A percentile compares a stretch with the other conserved stretches of the same genome.
Conservation (phyloP, 108 stramenopile species). For the Discostella stelligeroides region DNA sequence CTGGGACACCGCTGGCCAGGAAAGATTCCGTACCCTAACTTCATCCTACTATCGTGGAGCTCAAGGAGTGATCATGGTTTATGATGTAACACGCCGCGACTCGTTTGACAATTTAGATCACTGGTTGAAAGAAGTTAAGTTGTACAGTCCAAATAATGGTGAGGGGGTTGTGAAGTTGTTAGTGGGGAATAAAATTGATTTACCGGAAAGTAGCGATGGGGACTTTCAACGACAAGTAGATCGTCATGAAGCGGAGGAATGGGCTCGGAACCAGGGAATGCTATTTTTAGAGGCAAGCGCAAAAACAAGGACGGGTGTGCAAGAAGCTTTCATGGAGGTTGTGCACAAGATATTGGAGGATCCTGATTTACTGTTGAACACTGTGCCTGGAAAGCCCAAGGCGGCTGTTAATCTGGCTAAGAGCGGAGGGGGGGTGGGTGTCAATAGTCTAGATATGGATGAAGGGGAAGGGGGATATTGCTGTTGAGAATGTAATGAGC, state of each 20-base stretch:
- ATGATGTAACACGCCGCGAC: slow-evolving; percentile 97
- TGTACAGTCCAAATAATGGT: slow-evolving; percentile 94
- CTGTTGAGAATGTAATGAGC: slow-evolving; percentile 38
- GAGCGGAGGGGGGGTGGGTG: slow-evolving; percentile 25
- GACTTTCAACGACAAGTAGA: slow-evolving; percentile 66
- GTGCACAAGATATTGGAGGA: slow-evolving; percentile 97
- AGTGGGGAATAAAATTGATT: slow-evolving; percentile 97
- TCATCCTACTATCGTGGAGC: slow-evolving; percentile 98
- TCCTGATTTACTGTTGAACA: slow-evolving; percentile 90
- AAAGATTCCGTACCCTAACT: slow-evolving; percentile 98
- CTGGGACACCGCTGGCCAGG: slow-evolving; percentile 99
- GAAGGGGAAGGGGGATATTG: slow-evolving; percentile 50
- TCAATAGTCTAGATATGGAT: slow-evolving; percentile 19
- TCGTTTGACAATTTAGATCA: slow-evolving; percentile 96
- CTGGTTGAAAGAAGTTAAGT: slow-evolving; percentile 98
- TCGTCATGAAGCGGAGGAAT: slow-evolving; percentile 89
- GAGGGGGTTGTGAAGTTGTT: slow-evolving; percentile 96
- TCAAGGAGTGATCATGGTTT: slow-evolving; percentile 98
- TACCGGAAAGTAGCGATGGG: slow-evolving; percentile 52
- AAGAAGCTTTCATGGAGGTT: slow-evolving; percentile 93
- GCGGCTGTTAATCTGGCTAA: slow-evolving; percentile 40
- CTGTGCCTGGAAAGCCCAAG: slow-evolving; percentile 87
- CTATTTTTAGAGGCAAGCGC: slow-evolving; percentile 96
- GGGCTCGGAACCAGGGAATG: slow-evolving; percentile 95
- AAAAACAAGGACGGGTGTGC: slow-evolving; percentile 92